phyloP scores from a whole-genome alignment of 768 basidiomycete genomes.

The Pleurotus tuoliensis region DNA sequence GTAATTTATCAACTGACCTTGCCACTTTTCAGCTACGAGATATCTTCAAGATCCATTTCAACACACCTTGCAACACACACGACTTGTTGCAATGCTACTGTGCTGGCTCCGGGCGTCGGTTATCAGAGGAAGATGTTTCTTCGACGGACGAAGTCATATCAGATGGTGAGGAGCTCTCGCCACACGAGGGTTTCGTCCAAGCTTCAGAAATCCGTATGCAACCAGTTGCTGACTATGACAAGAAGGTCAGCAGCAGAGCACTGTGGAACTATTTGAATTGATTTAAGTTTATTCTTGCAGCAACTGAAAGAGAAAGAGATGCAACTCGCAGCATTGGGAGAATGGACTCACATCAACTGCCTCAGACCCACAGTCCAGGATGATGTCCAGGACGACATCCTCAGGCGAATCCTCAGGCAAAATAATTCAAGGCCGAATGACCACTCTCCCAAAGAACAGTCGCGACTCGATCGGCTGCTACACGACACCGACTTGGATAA shows the following conservation, averaged over 20 bases:
- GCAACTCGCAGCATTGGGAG: constrained; percentile 65
- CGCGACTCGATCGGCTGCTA: constrained; percentile 23
- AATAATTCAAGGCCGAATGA: constrained; percentile 2
- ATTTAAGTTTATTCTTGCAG: constrained; percentile 26
- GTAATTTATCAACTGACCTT: not conserved
- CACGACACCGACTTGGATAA: constrained; percentile 48
- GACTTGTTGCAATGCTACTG: constrained; percentile 85
- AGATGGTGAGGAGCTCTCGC: constrained; percentile 28
- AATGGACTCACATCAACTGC: constrained; percentile 87
- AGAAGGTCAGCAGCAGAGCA: constrained; percentile 37
- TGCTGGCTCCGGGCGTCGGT: constrained; percentile 23
- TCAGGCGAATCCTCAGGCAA: constrained; percentile 43
- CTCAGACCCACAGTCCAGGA: constrained; percentile 40
- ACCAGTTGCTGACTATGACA: constrained; percentile 42
- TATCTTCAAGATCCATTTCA: constrained; percentile 82
- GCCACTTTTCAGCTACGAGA: constrained; percentile 64
- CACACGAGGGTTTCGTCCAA: constrained; percentile 49
- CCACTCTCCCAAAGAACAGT: constrained; percentile 4
- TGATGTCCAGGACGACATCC: constrained; percentile 60
- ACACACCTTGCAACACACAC: constrained; percentile 87
- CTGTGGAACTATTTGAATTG: no score
- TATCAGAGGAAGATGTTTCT: constrained; percentile 15
- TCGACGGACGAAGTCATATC: constrained; percentile 15
- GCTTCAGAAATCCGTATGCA: constrained; percentile 59
- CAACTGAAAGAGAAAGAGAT: constrained; percentile 64